Base-by-base conservation (phyloP, 352 stramenopile genomes). In the Globisporangium rhizosaccharum region DNA sequence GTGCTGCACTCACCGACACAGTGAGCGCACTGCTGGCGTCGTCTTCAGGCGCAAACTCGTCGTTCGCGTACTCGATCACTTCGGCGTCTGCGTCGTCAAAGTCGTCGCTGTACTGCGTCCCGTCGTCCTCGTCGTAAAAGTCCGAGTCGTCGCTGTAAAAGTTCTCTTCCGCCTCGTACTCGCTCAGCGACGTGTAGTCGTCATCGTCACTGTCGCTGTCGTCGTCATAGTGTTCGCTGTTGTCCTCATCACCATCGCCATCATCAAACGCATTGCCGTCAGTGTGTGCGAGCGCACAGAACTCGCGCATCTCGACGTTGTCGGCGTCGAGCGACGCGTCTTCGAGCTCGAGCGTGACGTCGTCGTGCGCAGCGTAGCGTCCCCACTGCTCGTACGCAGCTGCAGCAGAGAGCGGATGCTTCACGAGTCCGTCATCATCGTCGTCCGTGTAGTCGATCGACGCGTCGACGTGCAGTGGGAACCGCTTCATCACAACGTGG, bases 91-190 rank as follows among this genome's bases (percentile, higher is more conserved):
- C 61, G 51, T 90, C 79, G 54, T 93, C 84, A 61, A 90, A 92
- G 56, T 93, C 84, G 37, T 93, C 82, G 63, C 82, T 93, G 68
- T 90, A 90, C 51, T 87, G 79, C 7, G 73, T 82, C 17, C 6
- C 44, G 7, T 81, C 78, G 55, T 82, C 80, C 28, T 85, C 74
- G 36, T 82, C 79, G 36, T 81, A 81, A 61, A 87, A 82, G 49
- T 90, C 82, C 42, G 79, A 89, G 64, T 86, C 76, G 55, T 91
- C 82, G 51, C 79, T 91, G 72, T 93, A 93, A 62, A 88, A 92
- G 61, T 91, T 93, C 54, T 93, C 84, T 57, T 92, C 81, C 0
- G 73, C 79, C 26, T 87, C 84, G 65, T 88, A 90, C 36, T 88
- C 78, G 67, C 79, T 89, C 48, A 76, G 63, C 0, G 82, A 92